These are phyloP conservation scores for Zymoseptoria brevis DNA, from an alignment of 2,329 filamentous ascomycete species.

Conservation along the genomic window DNA sequence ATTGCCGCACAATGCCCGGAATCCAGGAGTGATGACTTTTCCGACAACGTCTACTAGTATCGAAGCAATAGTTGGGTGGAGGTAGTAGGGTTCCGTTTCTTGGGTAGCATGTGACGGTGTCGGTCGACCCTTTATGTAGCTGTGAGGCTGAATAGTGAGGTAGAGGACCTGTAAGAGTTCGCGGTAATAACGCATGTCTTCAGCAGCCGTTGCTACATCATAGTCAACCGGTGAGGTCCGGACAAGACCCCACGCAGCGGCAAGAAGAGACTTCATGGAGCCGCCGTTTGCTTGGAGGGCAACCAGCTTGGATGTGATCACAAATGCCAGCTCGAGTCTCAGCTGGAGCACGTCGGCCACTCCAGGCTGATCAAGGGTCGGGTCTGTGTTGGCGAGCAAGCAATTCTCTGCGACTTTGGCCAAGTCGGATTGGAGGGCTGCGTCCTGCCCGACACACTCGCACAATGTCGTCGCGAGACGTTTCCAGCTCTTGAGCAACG, in stretches of 20 bases:
- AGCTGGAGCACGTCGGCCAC: constrained; percentile 69
- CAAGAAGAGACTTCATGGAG: constrained; percentile 48
- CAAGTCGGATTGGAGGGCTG: constrained; percentile 59
- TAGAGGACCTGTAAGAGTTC: constrained; percentile 78
- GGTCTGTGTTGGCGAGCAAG: constrained; percentile 65
- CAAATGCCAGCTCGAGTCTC: constrained; percentile 72
- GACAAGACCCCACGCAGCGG: constrained; percentile 54
- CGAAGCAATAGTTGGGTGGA: constrained; percentile 38
- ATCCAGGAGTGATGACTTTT: constrained; percentile 69
- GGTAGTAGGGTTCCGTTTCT: constrained; percentile 13
- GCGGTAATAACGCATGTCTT: constrained; percentile 66
- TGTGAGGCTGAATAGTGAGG: constrained; percentile 63
- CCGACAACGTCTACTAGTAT: constrained; percentile 73
- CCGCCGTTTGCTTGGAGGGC: constrained; percentile 42
- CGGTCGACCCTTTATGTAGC: constrained; percentile 15
- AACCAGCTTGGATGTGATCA: constrained; percentile 72
- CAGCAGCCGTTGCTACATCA: constrained; percentile 49
- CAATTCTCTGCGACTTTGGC: constrained; percentile 69
- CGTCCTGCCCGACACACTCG: constrained; percentile 46
- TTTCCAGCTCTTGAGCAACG: constrained; percentile 83
- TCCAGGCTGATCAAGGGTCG: constrained; percentile 67
- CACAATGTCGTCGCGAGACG: constrained; percentile 78
- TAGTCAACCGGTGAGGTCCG: constrained; percentile 49
- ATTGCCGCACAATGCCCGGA: constrained; percentile 70
- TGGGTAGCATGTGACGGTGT: background rate